Conservation (phyloP, 2,329 filamentous ascomycete genomes). For the Alternaria triticina region DNA sequence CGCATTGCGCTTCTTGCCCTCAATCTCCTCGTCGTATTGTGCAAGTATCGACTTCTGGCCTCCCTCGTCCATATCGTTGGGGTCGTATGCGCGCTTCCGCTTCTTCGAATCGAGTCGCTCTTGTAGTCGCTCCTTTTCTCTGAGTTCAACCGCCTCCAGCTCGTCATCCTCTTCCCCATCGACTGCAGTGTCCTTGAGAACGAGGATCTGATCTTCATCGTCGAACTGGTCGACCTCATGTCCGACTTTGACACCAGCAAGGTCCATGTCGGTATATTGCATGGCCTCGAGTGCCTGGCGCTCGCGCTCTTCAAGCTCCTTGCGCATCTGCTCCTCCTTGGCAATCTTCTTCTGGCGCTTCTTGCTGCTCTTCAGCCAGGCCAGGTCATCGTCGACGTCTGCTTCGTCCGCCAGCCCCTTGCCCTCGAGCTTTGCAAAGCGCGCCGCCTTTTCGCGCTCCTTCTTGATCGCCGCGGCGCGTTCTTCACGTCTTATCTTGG, state of each 20-base stretch:
- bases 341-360: conserved; percentile 93
- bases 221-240: conserved; percentile 85
- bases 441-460: conserved; percentile 82
- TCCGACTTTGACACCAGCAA: conserved; percentile 89
- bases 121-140: conserved; percentile 73
- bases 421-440: conserved; percentile 77
- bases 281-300: conserved; percentile 65
- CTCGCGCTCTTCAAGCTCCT: conserved; percentile 76
- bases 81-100: conserved; percentile 87
- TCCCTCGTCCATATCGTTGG: conserved; percentile 72
- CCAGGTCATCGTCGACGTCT: conserved; percentile 73
- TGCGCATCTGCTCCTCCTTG: conserved; percentile 70
- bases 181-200: conserved; percentile 91
- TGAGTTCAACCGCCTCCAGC: conserved; percentile 76
- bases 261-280: conserved; percentile 83
- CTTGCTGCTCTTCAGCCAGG: conserved; percentile 89
- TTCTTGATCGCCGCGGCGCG: conserved; percentile 84
- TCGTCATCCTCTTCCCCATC: conserved; percentile 86
- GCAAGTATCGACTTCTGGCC: conserved; percentile 74
- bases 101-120: conserved; percentile 88
- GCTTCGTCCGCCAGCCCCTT: conserved; percentile 82
- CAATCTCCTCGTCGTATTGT: conserved; percentile 95
- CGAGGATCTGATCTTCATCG: conserved; percentile 86
- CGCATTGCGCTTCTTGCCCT: conserved; percentile 83
- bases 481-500: conserved; percentile 79